These are phyloP conservation scores for Chytridium lagenaria DNA, from an alignment of 371 early-diverging fungal genomes.

Conservation along the genomic window DNA sequence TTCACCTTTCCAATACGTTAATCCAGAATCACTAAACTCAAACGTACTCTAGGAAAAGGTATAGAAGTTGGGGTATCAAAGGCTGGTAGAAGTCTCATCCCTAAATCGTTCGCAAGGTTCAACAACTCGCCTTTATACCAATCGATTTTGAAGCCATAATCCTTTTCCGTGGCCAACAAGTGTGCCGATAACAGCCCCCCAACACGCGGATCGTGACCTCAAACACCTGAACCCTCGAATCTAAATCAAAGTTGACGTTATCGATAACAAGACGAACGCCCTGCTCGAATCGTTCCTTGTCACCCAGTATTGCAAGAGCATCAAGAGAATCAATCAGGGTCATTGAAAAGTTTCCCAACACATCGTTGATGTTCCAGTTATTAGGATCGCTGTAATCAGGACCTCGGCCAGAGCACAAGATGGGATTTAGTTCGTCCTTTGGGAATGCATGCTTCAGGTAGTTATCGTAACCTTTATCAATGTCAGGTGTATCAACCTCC, in stretches of 20 bases:
- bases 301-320: slow-evolving; percentile 79
- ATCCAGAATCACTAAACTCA: neutral
- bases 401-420: slow-evolving; percentile 80
- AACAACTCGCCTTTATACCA: slow-evolving; percentile 82
- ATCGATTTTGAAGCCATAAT: slow-evolving; percentile 56
- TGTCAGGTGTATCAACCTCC: neutral
- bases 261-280: slow-evolving; percentile 73
- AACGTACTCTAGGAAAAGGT: slow-evolving; percentile 81
- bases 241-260: slow-evolving; percentile 71
- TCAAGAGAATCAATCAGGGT: slow-evolving; percentile 92
- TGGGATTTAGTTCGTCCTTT: slow-evolving; percentile 90
- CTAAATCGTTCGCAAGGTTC: slow-evolving; percentile 80
- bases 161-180: slow-evolving; percentile 77
- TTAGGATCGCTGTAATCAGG: slow-evolving; percentile 71
- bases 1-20: slow-evolving; percentile 63
- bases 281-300: slow-evolving; percentile 70
- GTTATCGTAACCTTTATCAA: slow-evolving; percentile 3
- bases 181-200: slow-evolving; percentile 91
- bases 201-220: slow-evolving; percentile 91
- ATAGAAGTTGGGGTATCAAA: slow-evolving; percentile 85
- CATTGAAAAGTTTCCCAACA: slow-evolving; percentile 88
- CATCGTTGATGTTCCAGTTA: slow-evolving; percentile 82
- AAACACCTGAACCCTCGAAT: slow-evolving; percentile 92
- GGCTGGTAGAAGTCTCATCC: slow-evolving; percentile 86
- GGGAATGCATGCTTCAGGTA: slow-evolving; percentile 90